Percentiles rank a stretch among this genome's conserved stretches.
Evolutionary conservation across 805 yeast genomes (phyloP).

Genomic region (Babjeviella inositovora): DNA sequence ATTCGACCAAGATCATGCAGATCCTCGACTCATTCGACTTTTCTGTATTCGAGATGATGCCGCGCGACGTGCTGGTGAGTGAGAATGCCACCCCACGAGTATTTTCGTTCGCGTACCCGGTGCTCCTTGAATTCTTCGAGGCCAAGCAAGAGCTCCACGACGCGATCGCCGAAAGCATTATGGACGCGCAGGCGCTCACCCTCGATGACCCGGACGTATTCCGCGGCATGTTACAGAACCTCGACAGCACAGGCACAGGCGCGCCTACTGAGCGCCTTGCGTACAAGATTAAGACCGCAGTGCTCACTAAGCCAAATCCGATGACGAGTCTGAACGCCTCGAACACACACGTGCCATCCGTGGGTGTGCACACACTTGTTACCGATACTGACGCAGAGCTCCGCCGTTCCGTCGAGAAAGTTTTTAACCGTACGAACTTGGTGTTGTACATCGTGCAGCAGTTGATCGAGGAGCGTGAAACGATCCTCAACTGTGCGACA

Average conservation of each 20-base stretch:
- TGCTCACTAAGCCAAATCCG: conserved; percentile 23
- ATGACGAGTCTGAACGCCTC: conserved; percentile 33
- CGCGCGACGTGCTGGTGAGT: conserved; percentile 1
- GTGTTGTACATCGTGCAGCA: conserved; percentile 28
- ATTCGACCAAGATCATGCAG: conserved; percentile 31
- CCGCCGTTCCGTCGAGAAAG: conserved; percentile 12
- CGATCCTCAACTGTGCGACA: conserved; percentile 56
- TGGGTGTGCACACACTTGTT: too few species aligned
- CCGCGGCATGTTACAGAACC: conserved; percentile 39
- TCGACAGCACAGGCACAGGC: too few species aligned
- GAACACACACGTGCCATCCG: too few species aligned
- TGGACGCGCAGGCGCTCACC: conserved; percentile 57
- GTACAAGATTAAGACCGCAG: too few species aligned
- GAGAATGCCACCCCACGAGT: conserved; percentile 3
- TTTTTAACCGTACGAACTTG: conserved; percentile 12
- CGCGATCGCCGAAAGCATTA: conserved; percentile 34
- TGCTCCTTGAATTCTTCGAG: conserved; percentile 56
- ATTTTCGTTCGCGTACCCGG: conserved; percentile 23
- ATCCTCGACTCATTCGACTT: conserved; percentile 46
- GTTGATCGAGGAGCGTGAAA: conserved; percentile 55
- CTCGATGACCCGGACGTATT: conserved; percentile 66
- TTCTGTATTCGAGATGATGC: conserved; percentile 21
- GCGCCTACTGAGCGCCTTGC: too few species aligned
- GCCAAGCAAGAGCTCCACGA: conserved; percentile 62
- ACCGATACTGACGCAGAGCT: conserved; percentile 11